These are phyloP conservation scores for Huntiella moniliformis DNA, from an alignment of 2,329 filamentous ascomycete genomes.

Conservation along the genomic window DNA sequence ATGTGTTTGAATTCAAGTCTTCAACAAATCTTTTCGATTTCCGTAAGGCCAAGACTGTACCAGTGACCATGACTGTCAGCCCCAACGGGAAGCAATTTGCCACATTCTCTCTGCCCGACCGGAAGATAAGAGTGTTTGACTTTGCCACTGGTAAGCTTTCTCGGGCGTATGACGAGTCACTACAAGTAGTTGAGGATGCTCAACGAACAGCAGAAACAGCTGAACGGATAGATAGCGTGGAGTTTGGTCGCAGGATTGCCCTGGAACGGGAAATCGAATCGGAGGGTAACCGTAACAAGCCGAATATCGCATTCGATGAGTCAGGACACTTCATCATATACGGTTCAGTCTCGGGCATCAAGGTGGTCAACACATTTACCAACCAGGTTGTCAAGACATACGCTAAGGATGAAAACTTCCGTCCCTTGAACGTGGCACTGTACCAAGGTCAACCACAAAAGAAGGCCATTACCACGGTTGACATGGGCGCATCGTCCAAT, in stretches of 20 bases:
- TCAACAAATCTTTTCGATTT: slow-evolving; percentile 91
- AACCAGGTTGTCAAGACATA: slow-evolving; percentile 84
- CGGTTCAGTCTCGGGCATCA: slow-evolving; percentile 77
- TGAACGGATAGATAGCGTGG: slow-evolving; percentile 69
- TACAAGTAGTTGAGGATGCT: slow-evolving; percentile 79
- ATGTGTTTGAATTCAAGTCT: slow-evolving; percentile 84
- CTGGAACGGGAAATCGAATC: slow-evolving; percentile 74
- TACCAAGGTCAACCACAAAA: slow-evolving; percentile 94
- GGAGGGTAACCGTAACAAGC: slow-evolving; percentile 43
- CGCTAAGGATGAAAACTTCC: slow-evolving; percentile 73
- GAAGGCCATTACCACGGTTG: slow-evolving; percentile 81
- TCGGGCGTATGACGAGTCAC: slow-evolving; percentile 85
- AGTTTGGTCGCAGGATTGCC: slow-evolving; percentile 76
- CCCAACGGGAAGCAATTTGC: slow-evolving; percentile 74
- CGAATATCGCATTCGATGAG: slow-evolving; percentile 88
- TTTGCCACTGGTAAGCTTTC: slow-evolving; percentile 77
- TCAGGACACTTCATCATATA: slow-evolving; percentile 90
- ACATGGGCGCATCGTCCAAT: slow-evolving; percentile 92
- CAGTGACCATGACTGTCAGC: slow-evolving; percentile 66
- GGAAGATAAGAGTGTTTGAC: slow-evolving; percentile 84
- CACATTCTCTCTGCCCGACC: slow-evolving; percentile 78
- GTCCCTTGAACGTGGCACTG: slow-evolving; percentile 62
- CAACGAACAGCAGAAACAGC: slow-evolving; percentile 78
- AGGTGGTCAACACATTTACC: slow-evolving; percentile 89
- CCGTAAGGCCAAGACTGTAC: slow-evolving; percentile 80